These are phyloP conservation scores for Oemleria cerasiformis DNA, from an alignment of 306 rosid species.

Conservation along the genomic window DNA sequence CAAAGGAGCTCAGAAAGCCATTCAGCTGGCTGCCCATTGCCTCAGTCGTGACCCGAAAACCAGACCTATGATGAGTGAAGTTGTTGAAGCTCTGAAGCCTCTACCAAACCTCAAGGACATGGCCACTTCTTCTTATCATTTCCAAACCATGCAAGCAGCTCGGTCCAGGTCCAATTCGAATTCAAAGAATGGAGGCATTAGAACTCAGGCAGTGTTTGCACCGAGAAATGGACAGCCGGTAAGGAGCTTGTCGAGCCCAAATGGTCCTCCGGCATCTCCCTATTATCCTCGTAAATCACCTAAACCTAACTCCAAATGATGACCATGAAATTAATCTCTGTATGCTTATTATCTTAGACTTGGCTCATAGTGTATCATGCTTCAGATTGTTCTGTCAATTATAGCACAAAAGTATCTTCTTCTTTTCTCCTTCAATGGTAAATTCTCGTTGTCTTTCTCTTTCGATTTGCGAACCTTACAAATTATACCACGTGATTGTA, in stretches of 20 bases:
- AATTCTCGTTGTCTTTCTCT: background rate
- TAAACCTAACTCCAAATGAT: conserved; percentile 33
- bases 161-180: conserved; percentile 62
- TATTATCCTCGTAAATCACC: conserved; percentile 46
- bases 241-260: conserved; percentile 63
- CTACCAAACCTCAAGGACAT: conserved; percentile 81
- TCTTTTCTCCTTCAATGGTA: background rate
- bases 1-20: conserved; percentile 78
- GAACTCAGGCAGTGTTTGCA: conserved; percentile 52
- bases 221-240: conserved; percentile 67
- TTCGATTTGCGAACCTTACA: too few relatives aligned
- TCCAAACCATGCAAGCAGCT: conserved; percentile 61
- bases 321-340: background rate
- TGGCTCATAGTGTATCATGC: background rate
- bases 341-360: conserved; percentile 17
- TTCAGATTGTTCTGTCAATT: background rate
- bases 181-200: conserved; percentile 45
- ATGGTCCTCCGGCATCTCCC: conserved; percentile 66
- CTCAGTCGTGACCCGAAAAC: conserved; percentile 89
- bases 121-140: conserved; percentile 76
- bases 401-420: background rate
- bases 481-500: too few relatives aligned
- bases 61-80: conserved; percentile 84
- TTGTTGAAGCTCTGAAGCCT: conserved; percentile 68
- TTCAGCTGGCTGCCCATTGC: conserved; percentile 74